Conservation (phyloP, 768 basidiomycete species). For the Suillus placidus region DNA sequence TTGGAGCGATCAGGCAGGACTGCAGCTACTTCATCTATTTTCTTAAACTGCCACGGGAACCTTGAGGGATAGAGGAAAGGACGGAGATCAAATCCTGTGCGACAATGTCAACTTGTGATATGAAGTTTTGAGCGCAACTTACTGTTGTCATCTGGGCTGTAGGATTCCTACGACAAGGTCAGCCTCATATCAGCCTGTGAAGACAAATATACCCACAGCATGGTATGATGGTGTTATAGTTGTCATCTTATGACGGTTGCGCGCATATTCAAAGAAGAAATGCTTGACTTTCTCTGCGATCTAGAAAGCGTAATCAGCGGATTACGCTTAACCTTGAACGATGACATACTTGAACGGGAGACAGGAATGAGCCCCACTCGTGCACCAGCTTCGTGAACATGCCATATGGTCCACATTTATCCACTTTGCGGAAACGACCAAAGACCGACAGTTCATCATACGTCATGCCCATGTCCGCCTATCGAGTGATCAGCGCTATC, state of each 20-base stretch:
- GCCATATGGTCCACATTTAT: slow-evolving; percentile 97
- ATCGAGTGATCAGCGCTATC: slow-evolving; percentile 9
- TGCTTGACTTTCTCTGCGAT: slow-evolving; percentile 97
- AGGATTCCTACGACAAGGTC: slow-evolving; percentile 68
- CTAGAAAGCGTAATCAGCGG: slow-evolving; percentile 40
- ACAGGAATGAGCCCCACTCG: slow-evolving; percentile 88
- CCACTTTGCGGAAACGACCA: slow-evolving; percentile 90
- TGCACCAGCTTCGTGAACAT: slow-evolving; percentile 95
- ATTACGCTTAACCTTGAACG: background rate
- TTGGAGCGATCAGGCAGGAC: slow-evolving; percentile 71
- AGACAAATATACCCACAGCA: slow-evolving; percentile 58
- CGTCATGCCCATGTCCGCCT: slow-evolving; percentile 99
- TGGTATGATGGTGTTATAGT: slow-evolving; percentile 93
- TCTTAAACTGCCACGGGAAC: slow-evolving; percentile 96
- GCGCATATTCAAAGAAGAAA: slow-evolving; percentile 96
- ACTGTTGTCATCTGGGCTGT: slow-evolving; percentile 97
- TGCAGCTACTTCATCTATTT: slow-evolving; percentile 88
- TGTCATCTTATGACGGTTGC: slow-evolving; percentile 99
- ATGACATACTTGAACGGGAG: slow-evolving; percentile 71
- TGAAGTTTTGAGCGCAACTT: slow-evolving; percentile 29
- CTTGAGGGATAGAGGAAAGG: slow-evolving; percentile 95
- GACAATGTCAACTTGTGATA: background rate
- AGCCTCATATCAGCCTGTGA: background rate
- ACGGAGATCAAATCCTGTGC: slow-evolving; percentile 86
- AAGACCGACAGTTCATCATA: slow-evolving; percentile 95